Evolutionary conservation across 2,329 filamentous ascomycete species (phyloP).

Genomic region (Phialocephala sp.): DNA sequence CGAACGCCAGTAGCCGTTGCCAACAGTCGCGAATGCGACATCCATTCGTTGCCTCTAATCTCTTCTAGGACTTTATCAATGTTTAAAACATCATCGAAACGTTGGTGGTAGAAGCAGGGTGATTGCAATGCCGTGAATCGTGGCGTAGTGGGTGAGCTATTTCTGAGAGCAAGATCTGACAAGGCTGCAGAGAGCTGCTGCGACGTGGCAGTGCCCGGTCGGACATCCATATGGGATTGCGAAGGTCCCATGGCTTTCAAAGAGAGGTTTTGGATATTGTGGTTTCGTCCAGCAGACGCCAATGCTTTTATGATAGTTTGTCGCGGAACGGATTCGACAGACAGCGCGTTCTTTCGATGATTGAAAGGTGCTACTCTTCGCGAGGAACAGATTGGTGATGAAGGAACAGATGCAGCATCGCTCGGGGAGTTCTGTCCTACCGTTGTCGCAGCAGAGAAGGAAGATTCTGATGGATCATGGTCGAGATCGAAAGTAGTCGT

Average conservation of each 20-base stretch:
- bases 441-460: slow-evolving; percentile 39
- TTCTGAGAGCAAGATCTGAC: slow-evolving; percentile 52
- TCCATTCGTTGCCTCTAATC: slow-evolving; percentile 84
- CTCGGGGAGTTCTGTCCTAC: slow-evolving; percentile 37
- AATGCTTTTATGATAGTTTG: slow-evolving; percentile 86
- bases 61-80: slow-evolving; percentile 95
- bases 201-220: slow-evolving; percentile 45
- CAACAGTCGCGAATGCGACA: slow-evolving; percentile 92
- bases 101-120: slow-evolving; percentile 96
- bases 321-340: slow-evolving; percentile 60
- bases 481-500: slow-evolving; percentile 40
- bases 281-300: slow-evolving; percentile 67
- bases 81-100: slow-evolving; percentile 95
- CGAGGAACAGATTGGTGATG: slow-evolving; percentile 37
- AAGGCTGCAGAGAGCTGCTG: slow-evolving; percentile 68
- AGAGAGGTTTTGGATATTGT: slow-evolving; percentile 57
- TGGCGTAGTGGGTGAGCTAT: slow-evolving; percentile 45
- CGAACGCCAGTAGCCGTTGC: slow-evolving; percentile 95
- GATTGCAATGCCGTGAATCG: slow-evolving; percentile 77
- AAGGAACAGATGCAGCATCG: slow-evolving; percentile 37
- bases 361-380: slow-evolving; percentile 29
- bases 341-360: slow-evolving; percentile 43
- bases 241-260: slow-evolving; percentile 61
- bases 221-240: slow-evolving; percentile 40
- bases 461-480: slow-evolving; percentile 38